phyloP scores from a whole-genome alignment of 2,329 filamentous ascomycete species.

The Thelonectria rubi region DNA sequence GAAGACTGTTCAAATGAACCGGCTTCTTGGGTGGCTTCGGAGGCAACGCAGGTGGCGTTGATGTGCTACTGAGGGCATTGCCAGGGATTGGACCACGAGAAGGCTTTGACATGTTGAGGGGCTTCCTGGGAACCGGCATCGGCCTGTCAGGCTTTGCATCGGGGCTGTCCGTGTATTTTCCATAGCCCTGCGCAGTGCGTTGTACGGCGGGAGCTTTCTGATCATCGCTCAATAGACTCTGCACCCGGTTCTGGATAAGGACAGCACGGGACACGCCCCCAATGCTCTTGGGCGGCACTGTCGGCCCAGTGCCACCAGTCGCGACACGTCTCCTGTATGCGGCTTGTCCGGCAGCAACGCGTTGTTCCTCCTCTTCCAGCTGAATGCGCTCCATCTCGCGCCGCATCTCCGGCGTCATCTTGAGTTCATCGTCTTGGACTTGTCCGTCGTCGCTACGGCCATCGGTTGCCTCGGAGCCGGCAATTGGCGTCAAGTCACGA shows the following conservation, averaged over 20 bases:
- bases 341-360: slow-evolving; percentile 87
- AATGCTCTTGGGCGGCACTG: slow-evolving; percentile 62
- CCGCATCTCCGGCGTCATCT: slow-evolving; percentile 85
- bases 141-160: slow-evolving; percentile 50
- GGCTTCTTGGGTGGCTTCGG: slow-evolving; percentile 63
- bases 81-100: slow-evolving; percentile 27
- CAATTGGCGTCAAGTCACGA: slow-evolving; percentile 72
- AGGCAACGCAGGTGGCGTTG: slow-evolving; percentile 37
- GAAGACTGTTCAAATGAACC: slow-evolving; percentile 65
- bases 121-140: slow-evolving; percentile 62
- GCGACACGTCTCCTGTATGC: slow-evolving; percentile 84
- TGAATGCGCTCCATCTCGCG: slow-evolving; percentile 86
- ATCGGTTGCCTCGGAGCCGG: slow-evolving; percentile 75
- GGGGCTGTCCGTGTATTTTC: slow-evolving; percentile 76
- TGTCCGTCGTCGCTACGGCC: slow-evolving; percentile 70
- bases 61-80: slow-evolving; percentile 26
- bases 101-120: slow-evolving; percentile 50
- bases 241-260: slow-evolving; percentile 92
- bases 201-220: slow-evolving; percentile 67
- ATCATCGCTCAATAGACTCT: slow-evolving; percentile 83
- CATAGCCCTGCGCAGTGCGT: slow-evolving; percentile 86
- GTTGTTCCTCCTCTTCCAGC: slow-evolving; percentile 86
- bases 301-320: slow-evolving; percentile 51
- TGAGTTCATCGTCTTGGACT: slow-evolving; percentile 67
- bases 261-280: slow-evolving; percentile 72